Evolutionary conservation across 129 eudicot species (phyloP).

Genomic region (Artemisia annua): DNA sequence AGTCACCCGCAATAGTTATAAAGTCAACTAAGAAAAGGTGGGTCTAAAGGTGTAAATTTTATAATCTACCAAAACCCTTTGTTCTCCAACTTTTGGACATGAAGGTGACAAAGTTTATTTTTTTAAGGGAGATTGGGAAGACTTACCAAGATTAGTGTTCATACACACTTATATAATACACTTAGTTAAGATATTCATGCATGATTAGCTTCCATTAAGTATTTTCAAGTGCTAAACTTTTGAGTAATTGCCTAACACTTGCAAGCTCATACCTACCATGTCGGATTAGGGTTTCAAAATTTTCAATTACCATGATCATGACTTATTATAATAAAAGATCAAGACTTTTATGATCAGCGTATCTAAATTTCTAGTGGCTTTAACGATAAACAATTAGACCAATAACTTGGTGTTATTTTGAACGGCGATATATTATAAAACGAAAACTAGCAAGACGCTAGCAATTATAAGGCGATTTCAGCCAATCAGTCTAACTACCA

Average conservation of each 20-base stretch:
- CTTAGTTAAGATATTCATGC: slow-evolving; percentile 23
- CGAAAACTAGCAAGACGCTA: too few relatives aligned
- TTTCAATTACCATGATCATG: not conserved
- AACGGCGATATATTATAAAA: too few relatives aligned
- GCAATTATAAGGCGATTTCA: too few relatives aligned
- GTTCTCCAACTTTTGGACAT: slow-evolving; percentile 38
- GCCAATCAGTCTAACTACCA: too few relatives aligned
- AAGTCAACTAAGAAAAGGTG: slow-evolving; percentile 33
- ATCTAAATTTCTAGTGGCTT: too few relatives aligned
- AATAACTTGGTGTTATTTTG: too few relatives aligned
- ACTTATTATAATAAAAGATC: not conserved
- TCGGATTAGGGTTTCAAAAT: slow-evolving; percentile 17
- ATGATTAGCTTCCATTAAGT: slow-evolving; percentile 24
- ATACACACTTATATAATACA: slow-evolving; percentile 10
- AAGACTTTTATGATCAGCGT: too few relatives aligned
- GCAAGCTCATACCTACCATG: slow-evolving; percentile 25
- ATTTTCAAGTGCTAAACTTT: slow-evolving; percentile 32
- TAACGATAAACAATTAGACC: too few relatives aligned
- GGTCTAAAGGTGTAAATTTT: slow-evolving; percentile 24
- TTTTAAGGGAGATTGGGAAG: slow-evolving; percentile 31
- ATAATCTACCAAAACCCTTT: slow-evolving; percentile 31
- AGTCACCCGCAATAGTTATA: slow-evolving; percentile 14
- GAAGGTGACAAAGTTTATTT: slow-evolving; percentile 26
- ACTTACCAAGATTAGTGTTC: slow-evolving; percentile 35
- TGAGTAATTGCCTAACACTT: slow-evolving; percentile 22